Evolutionary conservation across 2,329 filamentous ascomycete genomes (phyloP), one percentile per base, ranked within the genome.

Genomic region (Escovopsis sp.): DNA sequence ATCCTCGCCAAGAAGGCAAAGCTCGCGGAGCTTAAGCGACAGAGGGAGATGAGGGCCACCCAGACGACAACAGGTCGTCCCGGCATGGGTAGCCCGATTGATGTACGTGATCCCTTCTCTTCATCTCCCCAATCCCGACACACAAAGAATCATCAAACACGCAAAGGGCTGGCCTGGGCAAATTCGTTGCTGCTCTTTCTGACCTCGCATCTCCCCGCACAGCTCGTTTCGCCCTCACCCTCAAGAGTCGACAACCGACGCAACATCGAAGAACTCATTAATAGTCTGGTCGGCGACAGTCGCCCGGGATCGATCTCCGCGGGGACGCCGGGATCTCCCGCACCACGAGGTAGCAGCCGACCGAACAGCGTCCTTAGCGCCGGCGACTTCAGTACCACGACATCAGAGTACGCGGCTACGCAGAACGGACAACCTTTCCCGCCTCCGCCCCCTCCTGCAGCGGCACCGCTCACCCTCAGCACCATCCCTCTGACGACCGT

Each of bases 1-100:
- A 94, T 98, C 53, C 70, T 91, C 54, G 88, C 87, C 53, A 98
- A 98, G 69, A 89, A 85, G 70, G 89, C 88, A 49, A 95, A 91
- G 71, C 85, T 98, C 55, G 88, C 85, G 40, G 91, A 96, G 72
- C 75, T 98, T 51, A 95, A 94, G 68, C 78, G 85, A 48, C 87
- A 95, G 66, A 77, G 91, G 54, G 87, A 93, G 61, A 68, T 89
- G 53, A 76, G 88, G 46, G 77, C 85, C 49, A 84, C 75, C 58
- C 85, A 93, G 59, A 78, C 84, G 53, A 76, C 72, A 46, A 74
- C 73, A 48, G 77, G 70, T 52, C 77, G 86, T 51, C 74, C 80
- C 55, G 83, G 78, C 59, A 68, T 79, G 54, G 78, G 78, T 46
- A 74, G 76, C 57, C 66, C 75, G 41, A 74, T 72, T 60, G 86